Evolutionary conservation across 2,329 filamentous ascomycete species (phyloP), one percentile per base, ranked within the genome.

Genomic region (Corynespora cassiicola): DNA sequence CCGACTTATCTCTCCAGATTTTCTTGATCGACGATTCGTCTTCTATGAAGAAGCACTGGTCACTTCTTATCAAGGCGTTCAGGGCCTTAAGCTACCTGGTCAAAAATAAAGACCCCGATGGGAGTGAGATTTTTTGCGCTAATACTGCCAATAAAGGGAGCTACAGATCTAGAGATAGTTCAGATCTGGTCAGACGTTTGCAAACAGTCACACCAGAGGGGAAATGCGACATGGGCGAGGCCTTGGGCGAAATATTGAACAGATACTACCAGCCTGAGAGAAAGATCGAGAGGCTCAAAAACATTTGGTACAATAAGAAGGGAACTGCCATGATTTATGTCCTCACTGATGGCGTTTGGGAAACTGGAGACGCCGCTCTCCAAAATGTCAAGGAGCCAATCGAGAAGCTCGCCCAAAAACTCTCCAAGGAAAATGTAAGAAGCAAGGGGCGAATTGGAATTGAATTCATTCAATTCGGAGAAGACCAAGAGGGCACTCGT

Each of bases 381-480:
- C n/a, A n/a, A n/a, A n/a, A n/a, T n/a, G n/a, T n/a, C n/a, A n/a
- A n/a, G 25, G 27, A 31, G n/a, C 7, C 17, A n/a, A 20, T 50
- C 7, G 7, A 36, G 1, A 33, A 37, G 3, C 25, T 49, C 5
- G 21, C n/a, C n/a, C n/a, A n/a, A n/a, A n/a, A n/a, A n/a, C n/a
- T n/a, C n/a, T n/a, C n/a, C n/a, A n/a, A 3, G 7, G 11, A 30
- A 9, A 42, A 35, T 9, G 29, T 17, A 4, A 18, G 45, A 11
- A 3, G 19, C 11, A 27, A 30, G 17, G 21, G 18, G 12, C 26
- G 22, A 22, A 21, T 58, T n/a, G 52, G 50, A 0, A 52, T 61
- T 10, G 42, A 58, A 14, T 61, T 61, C 25, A 53, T 61, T 21
- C 50, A 41, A 5, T 56, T 61, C 20, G 56, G 54, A 0, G 5